These are phyloP conservation scores for Salix koriyanagi DNA, from an alignment of 345 rosid genomes.

Conservation along the genomic window DNA sequence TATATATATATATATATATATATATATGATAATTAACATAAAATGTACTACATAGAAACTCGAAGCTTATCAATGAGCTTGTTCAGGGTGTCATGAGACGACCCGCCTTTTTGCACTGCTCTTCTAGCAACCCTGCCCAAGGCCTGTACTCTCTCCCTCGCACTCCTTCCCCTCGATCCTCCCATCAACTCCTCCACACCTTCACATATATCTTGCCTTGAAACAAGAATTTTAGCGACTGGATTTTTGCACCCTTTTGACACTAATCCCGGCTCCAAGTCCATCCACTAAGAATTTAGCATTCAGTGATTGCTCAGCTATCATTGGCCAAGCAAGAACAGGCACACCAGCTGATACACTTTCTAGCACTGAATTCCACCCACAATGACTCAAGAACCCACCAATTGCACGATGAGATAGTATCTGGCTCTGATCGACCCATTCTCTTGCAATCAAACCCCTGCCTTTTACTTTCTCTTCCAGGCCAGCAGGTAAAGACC, in stretches of 20 bases:
- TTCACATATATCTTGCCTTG: constrained; percentile 5
- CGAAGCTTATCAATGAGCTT: constrained; percentile 16
- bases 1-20: no score
- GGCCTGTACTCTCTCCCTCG: constrained; percentile 16
- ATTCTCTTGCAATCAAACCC: constrained; percentile 22
- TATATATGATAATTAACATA: no score
- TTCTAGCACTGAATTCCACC: constrained; percentile 22
- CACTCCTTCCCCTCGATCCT: constrained; percentile 12
- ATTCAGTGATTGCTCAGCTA: constrained; percentile 22
- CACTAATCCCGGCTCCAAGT: constrained; percentile 19
- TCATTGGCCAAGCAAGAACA: constrained; percentile 24
- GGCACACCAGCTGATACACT: constrained; percentile 20
- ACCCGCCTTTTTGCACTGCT: constrained; percentile 16
- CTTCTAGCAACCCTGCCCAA: constrained; percentile 18
- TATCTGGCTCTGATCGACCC: constrained; percentile 20
- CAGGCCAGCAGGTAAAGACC: not conserved
- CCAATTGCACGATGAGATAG: constrained; percentile 14
- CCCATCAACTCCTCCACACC: constrained; percentile 26
- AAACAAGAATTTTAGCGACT: not conserved
- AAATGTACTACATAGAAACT: no score
- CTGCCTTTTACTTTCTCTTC: constrained; percentile 10
- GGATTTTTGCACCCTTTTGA: not conserved
- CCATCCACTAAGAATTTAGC: constrained; percentile 19
- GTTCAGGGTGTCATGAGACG: constrained; percentile 6
- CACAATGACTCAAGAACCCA: constrained; percentile 28